Percentiles rank a stretch among this genome's conserved stretches.
Conservation (phyloP, 148 eudicot species). For the Vaccinium macrocarpon region DNA sequence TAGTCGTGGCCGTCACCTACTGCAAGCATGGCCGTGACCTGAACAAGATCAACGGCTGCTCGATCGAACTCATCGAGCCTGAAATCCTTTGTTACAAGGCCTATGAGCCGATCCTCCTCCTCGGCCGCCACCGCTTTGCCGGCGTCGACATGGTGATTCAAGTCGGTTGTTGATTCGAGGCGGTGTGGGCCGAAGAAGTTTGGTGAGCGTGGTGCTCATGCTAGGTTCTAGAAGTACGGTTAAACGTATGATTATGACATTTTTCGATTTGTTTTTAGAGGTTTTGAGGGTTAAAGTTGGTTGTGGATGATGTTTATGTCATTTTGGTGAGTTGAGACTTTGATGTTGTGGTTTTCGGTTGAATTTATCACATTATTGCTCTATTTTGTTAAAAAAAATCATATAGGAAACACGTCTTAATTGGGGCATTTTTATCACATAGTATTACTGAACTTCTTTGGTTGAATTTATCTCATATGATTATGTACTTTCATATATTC, state of each 20-base stretch:
- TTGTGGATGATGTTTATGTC: constrained; percentile 1
- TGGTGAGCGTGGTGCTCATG: constrained; percentile 56
- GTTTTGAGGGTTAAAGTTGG: not conserved
- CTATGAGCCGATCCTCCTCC: constrained; percentile 43
- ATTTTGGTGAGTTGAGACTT: not conserved
- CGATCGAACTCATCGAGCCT: constrained; percentile 45
- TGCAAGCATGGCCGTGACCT: constrained; percentile 47
- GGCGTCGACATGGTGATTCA: constrained; percentile 50
- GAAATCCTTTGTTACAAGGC: constrained; percentile 52
- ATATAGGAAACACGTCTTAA: too few relatives aligned
- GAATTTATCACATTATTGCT: too few relatives aligned
- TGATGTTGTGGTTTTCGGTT: not conserved
- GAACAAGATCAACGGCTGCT: constrained; percentile 48
- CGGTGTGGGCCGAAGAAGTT: constrained; percentile 59
- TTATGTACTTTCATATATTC: too few relatives aligned
- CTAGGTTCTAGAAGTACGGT: constrained; percentile 62
- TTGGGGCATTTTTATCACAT: too few relatives aligned
- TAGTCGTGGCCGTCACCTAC: constrained; percentile 50
- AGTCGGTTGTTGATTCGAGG: constrained; percentile 45
- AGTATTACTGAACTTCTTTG: too few relatives aligned
- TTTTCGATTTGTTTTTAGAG: not conserved
- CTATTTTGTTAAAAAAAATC: too few relatives aligned
- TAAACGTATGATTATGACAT: not conserved
- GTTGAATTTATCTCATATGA: too few relatives aligned
- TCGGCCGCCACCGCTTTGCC: constrained; percentile 41